These are phyloP conservation scores for Ascochyta viciae-villosae DNA, from an alignment of 2,329 filamentous ascomycete genomes.

Conservation along the genomic window DNA sequence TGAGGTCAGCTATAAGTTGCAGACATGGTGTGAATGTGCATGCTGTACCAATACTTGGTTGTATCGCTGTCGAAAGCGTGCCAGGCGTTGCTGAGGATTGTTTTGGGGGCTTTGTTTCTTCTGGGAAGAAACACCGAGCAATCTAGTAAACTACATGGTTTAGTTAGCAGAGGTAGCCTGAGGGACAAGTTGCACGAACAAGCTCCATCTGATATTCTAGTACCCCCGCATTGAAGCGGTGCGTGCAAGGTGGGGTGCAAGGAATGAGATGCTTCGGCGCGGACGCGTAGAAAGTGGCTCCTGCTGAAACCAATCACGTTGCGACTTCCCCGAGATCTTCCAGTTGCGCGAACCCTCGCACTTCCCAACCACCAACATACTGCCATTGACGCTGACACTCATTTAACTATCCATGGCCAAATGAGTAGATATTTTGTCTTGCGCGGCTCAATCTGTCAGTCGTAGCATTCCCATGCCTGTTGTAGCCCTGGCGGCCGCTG, in stretches of 20 bases:
- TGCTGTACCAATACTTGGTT: slow-evolving; percentile 61
- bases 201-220: slow-evolving; percentile 36
- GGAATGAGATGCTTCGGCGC: slow-evolving; percentile 18
- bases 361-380: background rate
- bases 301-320: slow-evolving; percentile 18
- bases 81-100: slow-evolving; percentile 66
- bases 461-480: no score
- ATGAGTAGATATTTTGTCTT: background rate
- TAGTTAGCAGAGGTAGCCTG: slow-evolving; percentile 23
- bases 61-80: slow-evolving; percentile 67
- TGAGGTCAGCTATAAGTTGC: slow-evolving; percentile 18
- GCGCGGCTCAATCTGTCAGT: background rate
- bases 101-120: slow-evolving; percentile 60
- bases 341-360: background rate
- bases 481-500: no score
- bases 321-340: slow-evolving; percentile 12
- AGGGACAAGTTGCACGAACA: slow-evolving; percentile 19
- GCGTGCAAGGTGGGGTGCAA: slow-evolving; percentile 27
- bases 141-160: slow-evolving; percentile 62
- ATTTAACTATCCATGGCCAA: background rate
- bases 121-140: slow-evolving; percentile 63
- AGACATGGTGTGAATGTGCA: background rate
- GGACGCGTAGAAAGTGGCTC: slow-evolving; percentile 11
- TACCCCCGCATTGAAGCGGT: slow-evolving; percentile 35
- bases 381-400: background rate